Evolutionary conservation across 176 grass and related monocot species (phyloP).

Genomic region (Oryza glaberrima): DNA sequence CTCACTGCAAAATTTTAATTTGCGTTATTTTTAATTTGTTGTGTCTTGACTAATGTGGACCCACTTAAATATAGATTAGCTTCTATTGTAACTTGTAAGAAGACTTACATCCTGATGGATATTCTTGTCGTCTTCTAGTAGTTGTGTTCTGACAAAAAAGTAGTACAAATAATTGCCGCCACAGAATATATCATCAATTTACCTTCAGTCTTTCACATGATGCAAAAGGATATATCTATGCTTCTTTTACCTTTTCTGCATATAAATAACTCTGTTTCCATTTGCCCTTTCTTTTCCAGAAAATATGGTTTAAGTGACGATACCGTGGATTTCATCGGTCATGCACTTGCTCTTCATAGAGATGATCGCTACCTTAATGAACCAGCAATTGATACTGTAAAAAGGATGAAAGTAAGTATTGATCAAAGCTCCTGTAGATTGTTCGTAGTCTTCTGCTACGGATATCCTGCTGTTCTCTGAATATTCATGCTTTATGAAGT

Average conservation of each 20-base stretch:
- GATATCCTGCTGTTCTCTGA: not conserved
- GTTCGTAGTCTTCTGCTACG: not conserved
- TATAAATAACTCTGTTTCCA: constrained; percentile 17
- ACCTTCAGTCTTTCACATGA: not conserved
- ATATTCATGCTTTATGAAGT: constrained; percentile 5
- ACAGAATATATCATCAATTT: constrained; percentile 15
- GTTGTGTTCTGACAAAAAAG: constrained; percentile 1
- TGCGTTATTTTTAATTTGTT: not conserved
- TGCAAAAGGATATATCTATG: not conserved
- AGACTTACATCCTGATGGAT: not conserved
- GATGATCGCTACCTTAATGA: constrained; percentile 80
- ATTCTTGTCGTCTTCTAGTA: not conserved
- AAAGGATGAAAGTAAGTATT: constrained; percentile 90
- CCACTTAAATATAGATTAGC: constrained; percentile 8
- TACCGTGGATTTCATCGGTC: constrained; percentile 90
- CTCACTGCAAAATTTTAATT: not conserved
- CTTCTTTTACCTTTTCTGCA: constrained; percentile 34
- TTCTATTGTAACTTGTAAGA: not conserved
- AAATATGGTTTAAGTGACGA: constrained; percentile 88
- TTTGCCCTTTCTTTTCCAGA: constrained; percentile 44
- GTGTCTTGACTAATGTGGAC: not conserved
- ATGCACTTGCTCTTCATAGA: constrained; percentile 87
- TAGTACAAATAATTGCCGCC: not conserved
- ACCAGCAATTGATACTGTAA: constrained; percentile 87
- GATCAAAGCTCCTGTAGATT: not conserved